A percentile compares a stretch with the other conserved stretches of the same genome.
Conservation (phyloP, 2,329 filamentous ascomycete species). For the Aureobasidium lini region DNA sequence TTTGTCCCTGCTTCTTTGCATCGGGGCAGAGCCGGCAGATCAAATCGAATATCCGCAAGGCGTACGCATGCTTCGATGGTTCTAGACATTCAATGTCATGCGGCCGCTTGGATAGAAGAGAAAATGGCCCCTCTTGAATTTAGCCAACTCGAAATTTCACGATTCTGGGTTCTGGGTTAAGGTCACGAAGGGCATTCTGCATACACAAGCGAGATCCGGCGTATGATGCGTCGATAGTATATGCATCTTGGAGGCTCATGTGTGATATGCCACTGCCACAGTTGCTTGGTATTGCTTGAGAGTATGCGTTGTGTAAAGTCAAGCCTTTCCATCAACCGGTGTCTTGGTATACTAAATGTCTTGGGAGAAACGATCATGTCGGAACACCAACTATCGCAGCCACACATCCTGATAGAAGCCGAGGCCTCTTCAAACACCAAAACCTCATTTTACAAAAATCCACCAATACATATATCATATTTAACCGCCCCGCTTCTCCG, state of each 20-base stretch:
- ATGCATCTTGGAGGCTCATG: neutral
- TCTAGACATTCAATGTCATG: neutral
- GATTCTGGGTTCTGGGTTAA: neutral
- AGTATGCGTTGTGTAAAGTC: neutral
- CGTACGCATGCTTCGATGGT: neutral
- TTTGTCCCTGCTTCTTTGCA: neutral
- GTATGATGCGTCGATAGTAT: neutral
- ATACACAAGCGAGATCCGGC: neutral
- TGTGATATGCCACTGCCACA: neutral
- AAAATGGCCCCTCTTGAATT: conserved; percentile 1
- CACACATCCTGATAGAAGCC: neutral
- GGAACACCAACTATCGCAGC: neutral
- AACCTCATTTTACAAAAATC: neutral
- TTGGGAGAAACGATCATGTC: neutral
- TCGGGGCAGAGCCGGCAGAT: neutral
- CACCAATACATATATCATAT: neutral
- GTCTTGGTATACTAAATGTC: neutral
- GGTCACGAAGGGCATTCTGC: neutral
- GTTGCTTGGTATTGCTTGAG: conserved; percentile 7
- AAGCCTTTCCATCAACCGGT: neutral
- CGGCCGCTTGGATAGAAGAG: neutral
- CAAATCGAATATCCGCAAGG: neutral
- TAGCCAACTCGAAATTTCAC: neutral
- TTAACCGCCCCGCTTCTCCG: conserved; percentile 10
- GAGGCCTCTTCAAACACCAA: neutral